Evolutionary conservation across 371 early-diverging fungal genomes (phyloP).

Genomic region (Mucor indicus): DNA sequence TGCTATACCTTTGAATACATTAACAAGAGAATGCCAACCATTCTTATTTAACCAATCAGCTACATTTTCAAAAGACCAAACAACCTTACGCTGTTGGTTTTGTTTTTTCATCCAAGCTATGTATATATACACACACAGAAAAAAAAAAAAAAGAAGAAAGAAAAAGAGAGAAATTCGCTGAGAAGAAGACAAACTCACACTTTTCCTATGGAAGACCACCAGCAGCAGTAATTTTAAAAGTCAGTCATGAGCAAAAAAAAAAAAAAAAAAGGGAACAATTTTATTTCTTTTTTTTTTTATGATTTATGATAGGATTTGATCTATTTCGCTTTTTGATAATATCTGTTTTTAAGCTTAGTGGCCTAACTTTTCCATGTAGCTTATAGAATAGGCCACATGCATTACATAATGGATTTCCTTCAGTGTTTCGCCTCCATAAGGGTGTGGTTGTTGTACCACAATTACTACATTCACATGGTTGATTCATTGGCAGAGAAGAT

Average conservation of each 20-base stretch:
- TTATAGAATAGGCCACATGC: conserved; percentile 33
- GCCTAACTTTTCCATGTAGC: conserved; percentile 30
- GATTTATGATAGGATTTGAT: too few species aligned
- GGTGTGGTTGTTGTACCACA: conserved; percentile 33
- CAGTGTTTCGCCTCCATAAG: conserved; percentile 29
- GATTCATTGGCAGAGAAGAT: too few species aligned
- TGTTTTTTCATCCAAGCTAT: conserved; percentile 6
- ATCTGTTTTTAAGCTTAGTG: conserved; percentile 32
- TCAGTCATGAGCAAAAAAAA: too few species aligned
- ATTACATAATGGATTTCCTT: conserved; percentile 28
- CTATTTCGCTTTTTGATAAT: conserved; percentile 32
- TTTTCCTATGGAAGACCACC: neutral
- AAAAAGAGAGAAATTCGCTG: conserved; percentile 1
- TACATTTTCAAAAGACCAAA: conserved; percentile 17
- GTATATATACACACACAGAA: too few species aligned
- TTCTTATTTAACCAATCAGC: conserved; percentile 13
- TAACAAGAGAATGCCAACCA: conserved; percentile 8
- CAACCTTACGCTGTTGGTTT: conserved; percentile 3
- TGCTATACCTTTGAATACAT: conserved; percentile 8
- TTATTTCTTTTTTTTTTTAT: too few species aligned
- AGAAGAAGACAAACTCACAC: neutral
- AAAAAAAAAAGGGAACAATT: too few species aligned
- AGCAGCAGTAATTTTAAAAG: too few species aligned
- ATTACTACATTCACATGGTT: conserved; percentile 24
- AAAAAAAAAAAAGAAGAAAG: conserved; percentile 2